phyloP scores from a whole-genome alignment of 176 grass and related monocot species.

The Triticum monococcum region DNA sequence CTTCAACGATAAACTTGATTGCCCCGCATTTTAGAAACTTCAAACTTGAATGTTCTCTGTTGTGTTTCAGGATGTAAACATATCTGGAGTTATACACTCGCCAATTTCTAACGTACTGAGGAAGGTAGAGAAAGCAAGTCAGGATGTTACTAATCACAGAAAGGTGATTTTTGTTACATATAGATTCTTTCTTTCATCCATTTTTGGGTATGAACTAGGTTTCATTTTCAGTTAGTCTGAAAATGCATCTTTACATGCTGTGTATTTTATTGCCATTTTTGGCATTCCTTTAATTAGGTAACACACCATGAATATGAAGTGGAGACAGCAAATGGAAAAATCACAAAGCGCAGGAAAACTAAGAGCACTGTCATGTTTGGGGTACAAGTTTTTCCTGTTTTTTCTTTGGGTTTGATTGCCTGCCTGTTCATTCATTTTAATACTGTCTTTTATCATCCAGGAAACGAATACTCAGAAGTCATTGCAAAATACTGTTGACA shows the following conservation, averaged over 20 bases:
- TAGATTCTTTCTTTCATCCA: slow-evolving; percentile 7
- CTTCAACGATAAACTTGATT: slow-evolving; percentile 4
- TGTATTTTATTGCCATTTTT: slow-evolving; percentile 22
- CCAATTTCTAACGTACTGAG: slow-evolving; percentile 75
- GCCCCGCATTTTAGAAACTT: slow-evolving; percentile 3
- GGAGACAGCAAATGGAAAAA: slow-evolving; percentile 79
- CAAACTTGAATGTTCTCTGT: slow-evolving; percentile 27
- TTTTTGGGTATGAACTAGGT: neutral
- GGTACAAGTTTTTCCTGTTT: slow-evolving; percentile 45
- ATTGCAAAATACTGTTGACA: slow-evolving; percentile 46
- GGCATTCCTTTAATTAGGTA: slow-evolving; percentile 46
- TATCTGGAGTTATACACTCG: slow-evolving; percentile 65
- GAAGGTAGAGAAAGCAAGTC: slow-evolving; percentile 65
- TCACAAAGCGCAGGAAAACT: slow-evolving; percentile 90
- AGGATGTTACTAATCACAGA: slow-evolving; percentile 70
- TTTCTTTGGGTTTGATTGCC: slow-evolving; percentile 14
- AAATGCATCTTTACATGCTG: slow-evolving; percentile 7
- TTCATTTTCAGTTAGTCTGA: slow-evolving; percentile 10
- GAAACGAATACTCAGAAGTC: slow-evolving; percentile 60
- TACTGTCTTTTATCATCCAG: slow-evolving; percentile 41
- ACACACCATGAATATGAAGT: slow-evolving; percentile 89
- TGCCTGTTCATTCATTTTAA: slow-evolving; percentile 29
- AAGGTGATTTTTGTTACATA: slow-evolving; percentile 47
- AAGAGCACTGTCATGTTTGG: slow-evolving; percentile 89
- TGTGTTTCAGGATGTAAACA: slow-evolving; percentile 64